Percentiles rank a stretch among this genome's conserved stretches.
phyloP scores from a whole-genome alignment of 306 rosid species.

The Potentilla sterilis region DNA sequence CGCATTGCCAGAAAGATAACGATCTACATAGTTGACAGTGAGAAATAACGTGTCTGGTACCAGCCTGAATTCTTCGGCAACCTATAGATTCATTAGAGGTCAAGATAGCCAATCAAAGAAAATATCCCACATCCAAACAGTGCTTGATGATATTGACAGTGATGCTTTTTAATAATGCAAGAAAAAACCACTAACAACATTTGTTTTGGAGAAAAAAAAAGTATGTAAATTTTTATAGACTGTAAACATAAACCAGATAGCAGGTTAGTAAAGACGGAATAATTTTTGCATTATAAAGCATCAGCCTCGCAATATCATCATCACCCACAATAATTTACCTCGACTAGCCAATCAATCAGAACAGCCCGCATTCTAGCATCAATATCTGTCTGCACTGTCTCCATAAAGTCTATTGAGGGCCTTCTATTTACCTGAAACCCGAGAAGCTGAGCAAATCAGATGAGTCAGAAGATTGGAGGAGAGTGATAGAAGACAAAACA shows the following conservation, averaged over 20 bases:
- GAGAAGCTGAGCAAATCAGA: not conserved
- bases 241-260: not conserved
- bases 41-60: slow-evolving; percentile 71
- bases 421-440: slow-evolving; percentile 28
- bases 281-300: slow-evolving; percentile 7
- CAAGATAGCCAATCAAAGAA: slow-evolving; percentile 5
- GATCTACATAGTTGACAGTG: slow-evolving; percentile 74
- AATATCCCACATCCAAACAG: not conserved
- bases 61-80: slow-evolving; percentile 80
- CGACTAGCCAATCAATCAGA: slow-evolving; percentile 37
- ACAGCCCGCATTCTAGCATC: slow-evolving; percentile 31
- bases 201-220: not conserved
- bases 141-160: slow-evolving; percentile 3
- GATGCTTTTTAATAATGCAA: not conserved
- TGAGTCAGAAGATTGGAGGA: not conserved
- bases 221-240: not conserved
- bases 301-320: slow-evolving; percentile 17
- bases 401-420: slow-evolving; percentile 29
- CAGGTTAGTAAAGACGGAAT: not conserved
- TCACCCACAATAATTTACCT: slow-evolving; percentile 22
- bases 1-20: slow-evolving; percentile 76
- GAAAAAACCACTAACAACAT: not conserved
- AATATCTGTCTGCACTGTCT: slow-evolving; percentile 28
- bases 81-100: slow-evolving; percentile 34
- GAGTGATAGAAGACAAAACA: not conserved